Evolutionary conservation across 495 filamentous ascomycete genomes (phyloP).

Genomic region (Opeltia flavorubescens): DNA sequence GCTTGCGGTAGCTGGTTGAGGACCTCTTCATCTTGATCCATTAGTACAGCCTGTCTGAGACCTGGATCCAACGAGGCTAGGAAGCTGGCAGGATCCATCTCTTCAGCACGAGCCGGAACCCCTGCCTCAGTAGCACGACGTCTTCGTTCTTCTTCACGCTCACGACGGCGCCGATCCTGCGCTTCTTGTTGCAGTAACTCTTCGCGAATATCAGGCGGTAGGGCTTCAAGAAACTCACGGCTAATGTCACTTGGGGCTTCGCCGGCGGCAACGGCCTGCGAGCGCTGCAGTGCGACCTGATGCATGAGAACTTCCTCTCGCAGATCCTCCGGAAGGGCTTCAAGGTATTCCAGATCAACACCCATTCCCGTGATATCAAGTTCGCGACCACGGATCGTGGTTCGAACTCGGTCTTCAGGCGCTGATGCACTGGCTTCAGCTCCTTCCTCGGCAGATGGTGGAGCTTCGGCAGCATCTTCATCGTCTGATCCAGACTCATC

Average conservation of each 20-base stretch:
- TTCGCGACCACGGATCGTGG: constrained; percentile 68
- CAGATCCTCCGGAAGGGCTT: constrained; percentile 86
- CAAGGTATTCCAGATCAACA: constrained; percentile 87
- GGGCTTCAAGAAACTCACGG: constrained; percentile 84
- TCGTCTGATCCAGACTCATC: neutral
- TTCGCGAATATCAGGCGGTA: constrained; percentile 76
- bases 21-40: constrained; percentile 83
- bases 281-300: constrained; percentile 68
- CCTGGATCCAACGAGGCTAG: constrained; percentile 77
- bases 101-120: constrained; percentile 49
- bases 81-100: constrained; percentile 91
- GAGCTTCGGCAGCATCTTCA: constrained; percentile 15
- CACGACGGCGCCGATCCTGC: constrained; percentile 74
- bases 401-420: constrained; percentile 46
- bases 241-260: constrained; percentile 79
- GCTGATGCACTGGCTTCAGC: constrained; percentile 35
- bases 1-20: constrained; percentile 75
- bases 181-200: constrained; percentile 85
- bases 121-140: constrained; percentile 37
- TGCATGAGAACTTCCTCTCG: constrained; percentile 89
- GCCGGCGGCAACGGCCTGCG: constrained; percentile 63
- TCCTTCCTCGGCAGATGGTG: constrained; percentile 21
- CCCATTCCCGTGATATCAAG: constrained; percentile 87
- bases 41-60: constrained; percentile 70
- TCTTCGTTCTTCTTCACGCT: constrained; percentile 62